These are phyloP conservation scores for Thymus mandschuricus DNA, from an alignment of 257 asterid genomes.

Conservation along the genomic window DNA sequence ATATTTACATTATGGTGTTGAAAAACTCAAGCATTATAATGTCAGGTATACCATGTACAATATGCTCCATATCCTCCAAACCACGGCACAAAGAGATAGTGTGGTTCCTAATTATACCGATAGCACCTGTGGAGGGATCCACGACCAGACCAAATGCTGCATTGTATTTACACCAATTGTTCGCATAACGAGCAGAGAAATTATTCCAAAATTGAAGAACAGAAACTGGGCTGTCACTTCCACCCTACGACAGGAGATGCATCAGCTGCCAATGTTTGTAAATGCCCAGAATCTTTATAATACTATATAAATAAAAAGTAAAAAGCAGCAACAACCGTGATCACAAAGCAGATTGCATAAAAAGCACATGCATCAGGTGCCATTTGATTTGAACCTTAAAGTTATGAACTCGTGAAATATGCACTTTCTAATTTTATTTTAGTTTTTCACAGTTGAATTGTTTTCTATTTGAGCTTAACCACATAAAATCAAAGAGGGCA, in stretches of 20 bases:
- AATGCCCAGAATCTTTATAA: slow-evolving; percentile 27
- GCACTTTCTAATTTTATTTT: not conserved
- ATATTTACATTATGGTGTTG: slow-evolving; percentile 20
- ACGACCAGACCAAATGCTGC: slow-evolving; percentile 76
- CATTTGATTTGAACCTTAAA: slow-evolving; percentile 1
- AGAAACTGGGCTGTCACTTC: slow-evolving; percentile 66
- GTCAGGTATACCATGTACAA: slow-evolving; percentile 58
- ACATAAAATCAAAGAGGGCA: not conserved
- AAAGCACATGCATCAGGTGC: not conserved
- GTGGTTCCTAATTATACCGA: slow-evolving; percentile 77
- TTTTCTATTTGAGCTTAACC: slow-evolving; percentile 12
- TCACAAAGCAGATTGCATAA: slow-evolving; percentile 1
- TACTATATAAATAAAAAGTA: slow-evolving; percentile 2
- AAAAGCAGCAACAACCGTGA: slow-evolving; percentile 1
- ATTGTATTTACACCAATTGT: slow-evolving; percentile 77
- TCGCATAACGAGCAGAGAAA: slow-evolving; percentile 62
- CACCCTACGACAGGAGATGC: slow-evolving; percentile 57
- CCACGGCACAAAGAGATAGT: slow-evolving; percentile 76
- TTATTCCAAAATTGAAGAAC: slow-evolving; percentile 72
- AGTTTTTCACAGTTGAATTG: not conserved
- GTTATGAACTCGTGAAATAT: slow-evolving; percentile 9
- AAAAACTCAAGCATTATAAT: slow-evolving; percentile 26
- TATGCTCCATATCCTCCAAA: slow-evolving; percentile 81
- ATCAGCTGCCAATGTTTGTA: slow-evolving; percentile 32
- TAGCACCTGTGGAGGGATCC: slow-evolving; percentile 74